These are phyloP conservation scores for Penicillium polonicum DNA, from an alignment of 2,329 filamentous ascomycete species.

Conservation along the genomic window DNA sequence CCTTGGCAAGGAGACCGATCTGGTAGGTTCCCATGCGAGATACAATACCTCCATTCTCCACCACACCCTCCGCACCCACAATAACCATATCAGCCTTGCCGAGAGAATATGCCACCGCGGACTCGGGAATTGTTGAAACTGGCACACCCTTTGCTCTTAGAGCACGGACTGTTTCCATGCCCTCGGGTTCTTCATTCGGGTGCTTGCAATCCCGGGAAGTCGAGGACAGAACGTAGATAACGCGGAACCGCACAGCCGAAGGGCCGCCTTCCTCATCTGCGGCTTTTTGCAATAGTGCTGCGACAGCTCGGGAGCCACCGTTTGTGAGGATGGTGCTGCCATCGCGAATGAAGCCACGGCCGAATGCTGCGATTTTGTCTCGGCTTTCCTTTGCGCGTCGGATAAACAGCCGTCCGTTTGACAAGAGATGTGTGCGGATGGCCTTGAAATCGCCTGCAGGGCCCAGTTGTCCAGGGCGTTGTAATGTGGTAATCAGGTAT, in stretches of 20 bases:
- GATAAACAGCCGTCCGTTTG: conserved; percentile 84
- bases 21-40: conserved; percentile 84
- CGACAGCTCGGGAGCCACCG: conserved; percentile 81
- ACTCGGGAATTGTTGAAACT: conserved; percentile 76
- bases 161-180: conserved; percentile 66
- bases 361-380: conserved; percentile 76
- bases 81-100: conserved; percentile 68
- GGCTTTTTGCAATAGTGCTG: conserved; percentile 71
- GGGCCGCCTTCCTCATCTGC: conserved; percentile 59
- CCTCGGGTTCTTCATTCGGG: conserved; percentile 55
- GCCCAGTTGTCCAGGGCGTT: conserved; percentile 53
- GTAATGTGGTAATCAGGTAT: conserved; percentile 76
- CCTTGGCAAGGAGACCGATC: conserved; percentile 76
- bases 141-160: conserved; percentile 73
- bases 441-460: conserved; percentile 72
- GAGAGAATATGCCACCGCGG: conserved; percentile 76
- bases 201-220: conserved; percentile 29
- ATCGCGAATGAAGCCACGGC: conserved; percentile 74
- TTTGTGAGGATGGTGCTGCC: conserved; percentile 84
- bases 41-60: conserved; percentile 91
- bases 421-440: conserved; percentile 77
- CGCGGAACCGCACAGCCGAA: conserved; percentile 69
- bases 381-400: conserved; percentile 80
- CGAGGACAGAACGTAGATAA: conserved; percentile 69
- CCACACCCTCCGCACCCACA: conserved; percentile 75